phyloP scores from a whole-genome alignment of 2,329 filamentous ascomycete species.

The Alternaria tenuissima region DNA sequence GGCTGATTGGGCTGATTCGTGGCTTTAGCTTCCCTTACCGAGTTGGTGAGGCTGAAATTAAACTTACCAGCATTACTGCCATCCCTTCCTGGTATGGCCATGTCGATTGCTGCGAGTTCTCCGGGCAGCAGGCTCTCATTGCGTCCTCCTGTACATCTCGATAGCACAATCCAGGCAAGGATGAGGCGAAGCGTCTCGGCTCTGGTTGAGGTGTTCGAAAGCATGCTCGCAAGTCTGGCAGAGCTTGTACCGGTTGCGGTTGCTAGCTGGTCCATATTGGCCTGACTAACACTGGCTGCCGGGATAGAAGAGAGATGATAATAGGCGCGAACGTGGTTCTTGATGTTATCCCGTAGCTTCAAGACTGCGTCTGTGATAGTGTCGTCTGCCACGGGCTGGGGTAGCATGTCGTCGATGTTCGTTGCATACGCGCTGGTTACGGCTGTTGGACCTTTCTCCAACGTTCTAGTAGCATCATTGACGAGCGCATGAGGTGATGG shows the following conservation, averaged over 20 bases:
- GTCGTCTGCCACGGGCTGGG: conserved; percentile 34
- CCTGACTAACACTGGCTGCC: conserved; percentile 12
- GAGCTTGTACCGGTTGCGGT: conserved; percentile 16
- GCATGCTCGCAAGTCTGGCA: background rate
- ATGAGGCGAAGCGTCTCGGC: conserved; percentile 24
- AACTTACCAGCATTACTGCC: background rate
- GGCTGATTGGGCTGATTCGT: conserved; percentile 17
- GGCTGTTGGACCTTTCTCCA: background rate
- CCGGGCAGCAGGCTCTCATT: conserved; percentile 25
- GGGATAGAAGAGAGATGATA: conserved; percentile 22
- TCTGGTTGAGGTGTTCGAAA: conserved; percentile 22
- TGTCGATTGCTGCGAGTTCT: conserved; percentile 14
- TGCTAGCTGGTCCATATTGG: conserved; percentile 15
- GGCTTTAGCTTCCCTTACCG: background rate
- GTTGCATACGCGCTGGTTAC: background rate
- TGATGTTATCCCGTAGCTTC: conserved; percentile 37
- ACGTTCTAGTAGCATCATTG: background rate
- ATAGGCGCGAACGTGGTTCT: conserved; percentile 34
- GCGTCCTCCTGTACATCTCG: conserved; percentile 21
- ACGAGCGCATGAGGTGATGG: background rate
- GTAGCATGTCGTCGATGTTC: conserved; percentile 26
- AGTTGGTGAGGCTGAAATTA: background rate
- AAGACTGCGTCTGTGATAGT: conserved; percentile 28
- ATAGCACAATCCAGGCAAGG: conserved; percentile 27
- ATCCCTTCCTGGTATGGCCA: background rate